Percentiles rank a stretch among this genome's conserved stretches.
phyloP scores from a whole-genome alignment of 2,329 filamentous ascomycete genomes.

The Taxawa tesnikishii region DNA sequence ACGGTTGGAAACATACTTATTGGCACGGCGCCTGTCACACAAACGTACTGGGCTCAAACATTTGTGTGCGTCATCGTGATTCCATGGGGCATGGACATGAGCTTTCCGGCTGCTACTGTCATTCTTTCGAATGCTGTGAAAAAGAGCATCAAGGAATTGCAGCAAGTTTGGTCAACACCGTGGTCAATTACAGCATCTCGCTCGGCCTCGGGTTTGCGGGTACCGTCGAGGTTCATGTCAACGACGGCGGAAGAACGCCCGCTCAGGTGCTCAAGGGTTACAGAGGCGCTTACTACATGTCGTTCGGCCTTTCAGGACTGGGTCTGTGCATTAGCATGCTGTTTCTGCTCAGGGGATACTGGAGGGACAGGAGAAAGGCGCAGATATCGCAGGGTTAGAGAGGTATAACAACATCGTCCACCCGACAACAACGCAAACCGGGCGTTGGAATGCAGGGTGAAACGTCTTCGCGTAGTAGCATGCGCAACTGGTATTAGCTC shows the following conservation, averaged over 20 bases:
- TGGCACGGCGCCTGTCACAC: constrained; percentile 36
- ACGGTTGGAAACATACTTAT: constrained; percentile 27
- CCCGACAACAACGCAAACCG: no score
- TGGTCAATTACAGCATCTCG: constrained; percentile 58
- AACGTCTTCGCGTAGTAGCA: no score
- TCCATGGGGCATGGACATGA: constrained; percentile 55
- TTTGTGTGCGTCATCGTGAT: constrained; percentile 49
- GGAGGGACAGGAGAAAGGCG: neutral
- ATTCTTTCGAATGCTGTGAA: constrained; percentile 43
- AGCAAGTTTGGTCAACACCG: constrained; percentile 47
- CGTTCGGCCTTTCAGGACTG: constrained; percentile 6
- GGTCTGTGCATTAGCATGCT: neutral
- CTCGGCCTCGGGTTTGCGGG: constrained; percentile 54
- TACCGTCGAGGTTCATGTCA: constrained; percentile 42
- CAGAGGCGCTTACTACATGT: constrained; percentile 3
- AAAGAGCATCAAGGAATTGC: constrained; percentile 39
- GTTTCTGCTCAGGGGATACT: neutral
- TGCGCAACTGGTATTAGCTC: no score
- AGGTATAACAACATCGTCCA: no score
- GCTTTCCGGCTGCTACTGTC: constrained; percentile 49
- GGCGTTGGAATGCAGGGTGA: no score
- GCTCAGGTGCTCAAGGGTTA: constrained; percentile 12
- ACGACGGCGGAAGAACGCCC: constrained; percentile 22
- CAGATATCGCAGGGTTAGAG: no score
- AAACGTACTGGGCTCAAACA: constrained; percentile 52